Conservation (phyloP, 495 filamentous ascomycete species). For the Margaritispora aquatica region DNA sequence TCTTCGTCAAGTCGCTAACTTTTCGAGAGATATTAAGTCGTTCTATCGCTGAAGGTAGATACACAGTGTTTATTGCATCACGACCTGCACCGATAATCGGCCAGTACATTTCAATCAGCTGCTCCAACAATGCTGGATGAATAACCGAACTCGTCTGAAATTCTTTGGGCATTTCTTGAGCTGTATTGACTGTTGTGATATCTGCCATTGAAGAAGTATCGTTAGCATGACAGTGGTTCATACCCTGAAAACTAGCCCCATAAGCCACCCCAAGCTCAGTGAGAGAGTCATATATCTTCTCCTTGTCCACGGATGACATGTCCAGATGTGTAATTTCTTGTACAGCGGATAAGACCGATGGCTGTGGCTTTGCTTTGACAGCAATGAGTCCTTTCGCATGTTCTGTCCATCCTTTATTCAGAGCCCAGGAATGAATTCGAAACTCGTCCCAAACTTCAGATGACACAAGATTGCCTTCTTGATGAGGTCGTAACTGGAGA, state of each 20-base stretch:
- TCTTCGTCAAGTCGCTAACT: slow-evolving; percentile 26
- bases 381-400: slow-evolving; percentile 16
- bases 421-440: slow-evolving; percentile 15
- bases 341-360: not conserved
- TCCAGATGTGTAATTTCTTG: not conserved
- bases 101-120: slow-evolving; percentile 28
- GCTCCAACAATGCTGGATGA: slow-evolving; percentile 18
- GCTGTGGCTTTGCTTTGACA: slow-evolving; percentile 21
- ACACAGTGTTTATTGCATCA: slow-evolving; percentile 33
- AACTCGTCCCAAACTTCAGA: slow-evolving; percentile 20
- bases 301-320: slow-evolving; percentile 2
- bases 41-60: slow-evolving; percentile 38
- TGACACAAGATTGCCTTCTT: slow-evolving; percentile 12
- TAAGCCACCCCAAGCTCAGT: slow-evolving; percentile 14
- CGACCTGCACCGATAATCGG: slow-evolving; percentile 37
- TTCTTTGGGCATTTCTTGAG: slow-evolving; percentile 11
- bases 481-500: slow-evolving; percentile 10
- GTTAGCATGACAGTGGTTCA: slow-evolving; percentile 14
- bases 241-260: slow-evolving; percentile 20
- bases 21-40: slow-evolving; percentile 27
- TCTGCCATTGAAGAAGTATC: slow-evolving; percentile 12
- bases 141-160: slow-evolving; percentile 11
- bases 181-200: slow-evolving; percentile 6
- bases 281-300: slow-evolving; percentile 13
- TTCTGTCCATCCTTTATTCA: slow-evolving; percentile 15